Conservation (phyloP, 1,139 yeast species). For the Scheffersomyces quercinus region DNA sequence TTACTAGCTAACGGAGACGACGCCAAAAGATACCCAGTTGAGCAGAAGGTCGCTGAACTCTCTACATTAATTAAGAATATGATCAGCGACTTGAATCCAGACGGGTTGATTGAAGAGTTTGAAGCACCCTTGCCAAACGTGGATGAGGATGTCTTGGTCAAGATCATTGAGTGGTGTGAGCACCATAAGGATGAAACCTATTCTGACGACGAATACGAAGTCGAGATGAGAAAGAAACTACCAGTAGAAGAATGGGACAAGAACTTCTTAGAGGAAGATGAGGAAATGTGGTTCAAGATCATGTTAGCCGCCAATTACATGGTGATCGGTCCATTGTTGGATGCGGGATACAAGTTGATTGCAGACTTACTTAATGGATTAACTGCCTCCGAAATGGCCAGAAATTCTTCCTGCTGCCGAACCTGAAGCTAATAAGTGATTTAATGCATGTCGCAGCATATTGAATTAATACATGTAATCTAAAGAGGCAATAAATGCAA, state of each 20-base stretch:
- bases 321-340: conserved; percentile 88
- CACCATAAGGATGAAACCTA: conserved; percentile 86
- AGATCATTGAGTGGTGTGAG: conserved; percentile 96
- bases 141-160: conserved; percentile 79
- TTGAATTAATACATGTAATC: no score
- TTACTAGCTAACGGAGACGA: conserved; percentile 71
- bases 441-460: no score
- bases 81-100: conserved; percentile 76
- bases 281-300: conserved; percentile 96
- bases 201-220: conserved; percentile 73
- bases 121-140: conserved; percentile 95
- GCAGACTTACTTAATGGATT: conserved; percentile 98
- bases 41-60: conserved; percentile 84
- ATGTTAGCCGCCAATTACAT: conserved; percentile 94
- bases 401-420: no score
- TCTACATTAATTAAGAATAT: conserved; percentile 86
- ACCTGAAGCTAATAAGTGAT: no score
- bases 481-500: no score
- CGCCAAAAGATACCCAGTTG: conserved; percentile 72
- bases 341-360: conserved; percentile 94
- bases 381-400: conserved; percentile 82
- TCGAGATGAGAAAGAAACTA: conserved; percentile 63
- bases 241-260: conserved; percentile 97
- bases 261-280: conserved; percentile 93
- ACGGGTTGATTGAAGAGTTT: conserved; percentile 61